Evolutionary conservation across 2,329 filamentous ascomycete genomes (phyloP).

Genomic region (Pseudogymnoascus sp.): DNA sequence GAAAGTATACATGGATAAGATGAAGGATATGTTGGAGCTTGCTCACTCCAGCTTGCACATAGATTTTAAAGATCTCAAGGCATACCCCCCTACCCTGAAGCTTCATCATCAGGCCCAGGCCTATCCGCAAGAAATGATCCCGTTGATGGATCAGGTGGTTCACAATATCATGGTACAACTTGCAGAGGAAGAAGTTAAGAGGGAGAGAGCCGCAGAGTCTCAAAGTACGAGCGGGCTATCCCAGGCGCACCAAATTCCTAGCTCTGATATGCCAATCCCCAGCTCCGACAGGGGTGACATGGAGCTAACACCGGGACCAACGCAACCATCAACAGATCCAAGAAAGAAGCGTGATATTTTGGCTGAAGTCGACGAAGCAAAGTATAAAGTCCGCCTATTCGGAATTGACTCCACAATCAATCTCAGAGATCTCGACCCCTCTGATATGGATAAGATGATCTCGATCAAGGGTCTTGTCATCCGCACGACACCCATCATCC

Average conservation of each 20-base stretch:
- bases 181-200: conserved; percentile 70
- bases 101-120: conserved; percentile 91
- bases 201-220: conserved; percentile 50
- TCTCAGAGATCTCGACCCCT: conserved; percentile 87
- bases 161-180: conserved; percentile 92
- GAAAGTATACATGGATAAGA: conserved; percentile 74
- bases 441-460: conserved; percentile 92
- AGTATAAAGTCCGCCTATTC: conserved; percentile 83
- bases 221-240: conserved; percentile 48
- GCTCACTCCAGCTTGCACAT: conserved; percentile 80
- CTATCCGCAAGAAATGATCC: conserved; percentile 93
- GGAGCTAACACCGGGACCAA: conserved; percentile 34
- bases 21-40: conserved; percentile 86
- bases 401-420: conserved; percentile 83
- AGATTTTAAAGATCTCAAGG: conserved; percentile 80
- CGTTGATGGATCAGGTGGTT: conserved; percentile 89
- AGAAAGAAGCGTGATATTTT: conserved; percentile 44
- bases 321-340: conserved; percentile 31
- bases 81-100: conserved; percentile 87
- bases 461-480: conserved; percentile 95
- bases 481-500: conserved; percentile 89
- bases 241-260: conserved; percentile 44
- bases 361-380: conserved; percentile 70
- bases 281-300: conserved; percentile 67
- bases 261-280: conserved; percentile 69